phyloP scores from a whole-genome alignment of 2,329 filamentous ascomycete species.

The Colletotrichum viniferum region DNA sequence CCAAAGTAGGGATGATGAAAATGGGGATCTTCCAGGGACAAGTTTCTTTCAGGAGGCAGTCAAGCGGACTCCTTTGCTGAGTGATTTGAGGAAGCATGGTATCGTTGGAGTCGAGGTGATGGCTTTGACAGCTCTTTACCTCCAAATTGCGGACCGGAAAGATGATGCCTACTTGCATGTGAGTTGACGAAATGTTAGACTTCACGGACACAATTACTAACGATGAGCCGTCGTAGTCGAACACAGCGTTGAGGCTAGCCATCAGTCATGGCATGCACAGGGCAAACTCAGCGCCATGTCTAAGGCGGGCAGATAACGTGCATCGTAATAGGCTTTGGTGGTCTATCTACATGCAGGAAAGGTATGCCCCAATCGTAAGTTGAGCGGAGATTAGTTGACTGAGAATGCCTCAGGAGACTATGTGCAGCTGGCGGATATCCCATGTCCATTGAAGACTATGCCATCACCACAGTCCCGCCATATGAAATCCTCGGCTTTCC shows the following conservation, averaged over 20 bases:
- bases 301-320: background rate
- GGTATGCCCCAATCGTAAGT: background rate
- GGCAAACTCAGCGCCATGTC: background rate
- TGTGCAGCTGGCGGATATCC: slow-evolving; percentile 9
- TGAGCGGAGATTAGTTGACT: background rate
- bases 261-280: slow-evolving; percentile 7
- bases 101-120: background rate
- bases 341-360: slow-evolving; percentile 20
- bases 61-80: background rate
- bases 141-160: slow-evolving; percentile 6
- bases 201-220: accelerated
- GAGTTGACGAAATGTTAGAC: accelerated
- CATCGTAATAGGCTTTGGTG: slow-evolving; percentile 17
- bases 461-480: background rate
- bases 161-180: slow-evolving; percentile 19
- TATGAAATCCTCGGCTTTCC: background rate
- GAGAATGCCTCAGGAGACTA: background rate
- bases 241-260: background rate
- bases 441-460: slow-evolving; percentile 10
- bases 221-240: background rate
- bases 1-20: background rate
- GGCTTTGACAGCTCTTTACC: slow-evolving; percentile 11
- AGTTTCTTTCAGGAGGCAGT: background rate
- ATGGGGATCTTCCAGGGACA: background rate
- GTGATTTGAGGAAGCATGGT: background rate